Base-by-base conservation (phyloP, 2,329 filamentous ascomycete species). In the Fusarium solani-melongenae region DNA sequence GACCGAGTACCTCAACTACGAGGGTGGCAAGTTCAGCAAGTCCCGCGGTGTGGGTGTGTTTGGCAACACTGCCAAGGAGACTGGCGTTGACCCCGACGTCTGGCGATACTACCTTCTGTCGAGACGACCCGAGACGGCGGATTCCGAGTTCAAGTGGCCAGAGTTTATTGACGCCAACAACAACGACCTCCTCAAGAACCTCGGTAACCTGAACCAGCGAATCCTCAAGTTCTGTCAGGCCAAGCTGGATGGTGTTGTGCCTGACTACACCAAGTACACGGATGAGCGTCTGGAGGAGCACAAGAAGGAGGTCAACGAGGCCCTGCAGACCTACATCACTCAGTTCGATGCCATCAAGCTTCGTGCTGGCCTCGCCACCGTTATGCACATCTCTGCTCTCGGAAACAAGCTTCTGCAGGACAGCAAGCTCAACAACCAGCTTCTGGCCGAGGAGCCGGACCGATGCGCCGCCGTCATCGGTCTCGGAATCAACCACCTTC, bases 41-140 rank as follows among this genome's bases (percentile, higher is more conserved):
- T 96, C 94, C 59, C 90, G 94, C 77, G 93, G 93, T 34, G 90
- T 98, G 39, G 95, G 95, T 78, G 95, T 98, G 1, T 98, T 98
- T 79, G 95, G 95, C 59, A 95, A 94, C 84, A 94, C 93, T 78
- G 95, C 94, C 55, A 93, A 93, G 83, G 92, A 97, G 64, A 98
- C 94, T 10, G 95, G 94, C 22, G 89, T 98, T 20, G 89, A 92
- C 17, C 87, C 94, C 0, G 94, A 96, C 71, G 94, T 98, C n/a
- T 98, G 95, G 94, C 89, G 95, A 75, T 98, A 96, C 84, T 98
- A 96, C 84, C 89, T 98, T 24, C 88, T 98, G 39, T 93, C 94
- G 51, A 92, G 93, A 81, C 90, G 95, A 65, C 95, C 95, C 0
- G 95, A 98, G 82, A 92, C 92, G 12, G 90, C 92, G 60, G 95